Evolutionary conservation across 305 asterid genomes (phyloP), one percentile per base, ranked within the genome.

Genomic region (Stenogyne calaminthoides): DNA sequence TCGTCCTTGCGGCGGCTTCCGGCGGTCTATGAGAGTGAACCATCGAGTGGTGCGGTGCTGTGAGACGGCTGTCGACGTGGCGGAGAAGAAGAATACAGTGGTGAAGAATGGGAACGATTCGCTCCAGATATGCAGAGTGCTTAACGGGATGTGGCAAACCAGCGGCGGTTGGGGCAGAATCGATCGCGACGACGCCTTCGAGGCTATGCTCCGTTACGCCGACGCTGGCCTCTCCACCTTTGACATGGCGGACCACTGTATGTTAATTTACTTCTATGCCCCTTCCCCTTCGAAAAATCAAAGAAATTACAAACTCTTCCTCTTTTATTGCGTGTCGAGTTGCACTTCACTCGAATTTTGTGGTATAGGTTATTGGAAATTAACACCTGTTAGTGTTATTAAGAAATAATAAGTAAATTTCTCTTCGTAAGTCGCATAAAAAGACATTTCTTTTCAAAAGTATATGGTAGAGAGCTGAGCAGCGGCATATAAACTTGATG

Each of bases 201-300:
- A 88, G 18, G 89, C 98, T 8, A 91, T 93, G 97, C 91, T 93
- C 16, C 82, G 78, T 10, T 91, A 91, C 81, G 87, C 96, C 36
- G 98, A 89, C 72, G 85, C 87, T 18, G 98, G 96, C 67, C 93
- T 93, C 75, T 88, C 97, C 57, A 91, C 97, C 75, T 93, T 91
- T 81, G 98, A 93, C 89, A 87, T 93, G 98, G 96, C 97, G 11
- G 98, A 93, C 84, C 97, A 91, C 86, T 91, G 98, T 93, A 79
- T 51, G 89, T 34, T 9, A 59, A 67, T 82, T 73, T 55, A 74
- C 89, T 54, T 40, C 51, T 73, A 6, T 71, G 55, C 81, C 83
- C 82, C 71, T 75, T 15, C 19, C 20, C 32, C 63, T 2, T 46
- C 54, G 2, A 8, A 69, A 47, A 51, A 11, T 16, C 5, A 42